A percentile compares a stretch with the other conserved stretches of the same genome.
These are phyloP conservation scores for Ceratorhiza oryzae-sativae DNA, from an alignment of 1,284 basidiomycete genomes.

Conservation along the genomic window DNA sequence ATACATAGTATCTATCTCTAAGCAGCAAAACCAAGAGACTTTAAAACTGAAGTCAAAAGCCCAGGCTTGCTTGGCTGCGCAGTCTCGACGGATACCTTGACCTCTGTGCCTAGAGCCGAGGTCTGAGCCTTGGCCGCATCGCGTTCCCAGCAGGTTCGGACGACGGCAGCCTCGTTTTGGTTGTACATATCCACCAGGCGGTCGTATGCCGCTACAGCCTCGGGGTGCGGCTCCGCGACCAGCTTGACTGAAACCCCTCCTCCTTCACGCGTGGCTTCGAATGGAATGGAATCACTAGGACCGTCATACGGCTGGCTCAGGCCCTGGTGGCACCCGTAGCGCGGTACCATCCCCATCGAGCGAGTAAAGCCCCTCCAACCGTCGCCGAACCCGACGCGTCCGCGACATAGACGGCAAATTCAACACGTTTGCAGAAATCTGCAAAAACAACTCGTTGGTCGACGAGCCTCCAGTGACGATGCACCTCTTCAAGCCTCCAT, in stretches of 20 bases:
- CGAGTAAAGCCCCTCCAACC: slow-evolving; percentile 72
- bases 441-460: slow-evolving; percentile 74
- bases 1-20: too few species aligned
- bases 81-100: not conserved
- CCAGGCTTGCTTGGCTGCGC: not conserved
- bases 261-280: slow-evolving; percentile 48
- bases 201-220: slow-evolving; percentile 51
- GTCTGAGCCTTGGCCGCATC: not conserved
- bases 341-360: slow-evolving; percentile 74
- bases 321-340: slow-evolving; percentile 43
- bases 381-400: slow-evolving; percentile 70
- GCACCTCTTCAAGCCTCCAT: slow-evolving; percentile 61
- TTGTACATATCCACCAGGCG: slow-evolving; percentile 54
- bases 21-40: not conserved
- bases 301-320: slow-evolving; percentile 52
- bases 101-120: not conserved
- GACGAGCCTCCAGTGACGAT: slow-evolving; percentile 85
- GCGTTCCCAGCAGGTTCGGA: not conserved
- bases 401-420: slow-evolving; percentile 72
- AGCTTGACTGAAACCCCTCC: slow-evolving; percentile 50
- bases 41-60: not conserved
- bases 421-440: slow-evolving; percentile 81
- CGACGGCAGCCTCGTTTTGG: slow-evolving; percentile 54
- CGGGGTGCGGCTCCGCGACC: slow-evolving; percentile 64
- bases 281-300: slow-evolving; percentile 70